phyloP scores from a whole-genome alignment of 495 filamentous ascomycete genomes.

The Jackrogersella multiformis region DNA sequence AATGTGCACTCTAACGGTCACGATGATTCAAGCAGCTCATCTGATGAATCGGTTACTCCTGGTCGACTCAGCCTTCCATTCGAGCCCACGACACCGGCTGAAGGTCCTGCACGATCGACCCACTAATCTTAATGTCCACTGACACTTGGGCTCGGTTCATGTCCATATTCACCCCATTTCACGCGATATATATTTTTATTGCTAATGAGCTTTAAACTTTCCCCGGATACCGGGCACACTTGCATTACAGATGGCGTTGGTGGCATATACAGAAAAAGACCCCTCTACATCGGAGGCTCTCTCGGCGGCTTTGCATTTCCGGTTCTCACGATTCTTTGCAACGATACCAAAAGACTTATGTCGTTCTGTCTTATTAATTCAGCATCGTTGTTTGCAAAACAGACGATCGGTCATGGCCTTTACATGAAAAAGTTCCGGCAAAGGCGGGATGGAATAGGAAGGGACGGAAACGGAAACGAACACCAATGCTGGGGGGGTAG shows the following conservation, averaged over 20 bases:
- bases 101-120: constrained; percentile 33
- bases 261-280: constrained; percentile 48
- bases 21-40: constrained; percentile 48
- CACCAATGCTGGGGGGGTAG: constrained; percentile 43
- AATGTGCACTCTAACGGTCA: constrained; percentile 24
- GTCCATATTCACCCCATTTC: constrained; percentile 36
- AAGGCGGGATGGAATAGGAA: constrained; percentile 38
- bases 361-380: constrained; percentile 44
- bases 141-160: constrained; percentile 37
- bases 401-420: constrained; percentile 41
- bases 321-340: constrained; percentile 45
- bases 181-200: constrained; percentile 42
- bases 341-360: constrained; percentile 49
- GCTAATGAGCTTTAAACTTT: constrained; percentile 36
- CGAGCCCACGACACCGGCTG: constrained; percentile 23
- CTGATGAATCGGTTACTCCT: constrained; percentile 39
- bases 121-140: constrained; percentile 39
- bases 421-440: constrained; percentile 36
- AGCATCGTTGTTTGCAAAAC: constrained; percentile 42
- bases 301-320: constrained; percentile 41
- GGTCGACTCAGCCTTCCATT: constrained; percentile 26
- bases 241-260: constrained; percentile 48
- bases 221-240: constrained; percentile 22
- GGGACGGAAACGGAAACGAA: constrained; percentile 36
- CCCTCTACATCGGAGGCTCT: constrained; percentile 32